These are phyloP conservation scores for Trifolium subterraneum DNA, from an alignment of 306 rosid genomes.

Conservation along the genomic window DNA sequence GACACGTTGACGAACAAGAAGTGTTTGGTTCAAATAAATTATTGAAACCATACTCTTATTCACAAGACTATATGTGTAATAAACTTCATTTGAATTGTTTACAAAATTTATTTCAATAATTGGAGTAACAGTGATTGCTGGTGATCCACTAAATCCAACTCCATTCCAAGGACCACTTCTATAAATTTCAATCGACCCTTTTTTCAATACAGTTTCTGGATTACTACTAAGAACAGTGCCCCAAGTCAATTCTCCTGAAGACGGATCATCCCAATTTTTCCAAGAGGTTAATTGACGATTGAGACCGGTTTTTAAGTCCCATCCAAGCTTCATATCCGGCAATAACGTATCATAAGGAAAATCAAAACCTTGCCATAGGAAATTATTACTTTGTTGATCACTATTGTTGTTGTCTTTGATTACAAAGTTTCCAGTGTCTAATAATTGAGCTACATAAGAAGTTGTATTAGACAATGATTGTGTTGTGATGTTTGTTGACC, in stretches of 20 bases:
- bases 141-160: constrained; percentile 29
- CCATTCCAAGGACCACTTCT: constrained; percentile 65
- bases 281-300: constrained; percentile 55
- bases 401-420: constrained; percentile 30
- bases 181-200: constrained; percentile 18
- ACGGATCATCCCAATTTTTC: constrained; percentile 57
- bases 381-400: not conserved
- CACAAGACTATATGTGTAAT: not conserved
- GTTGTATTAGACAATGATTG: constrained; percentile 3
- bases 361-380: constrained; percentile 68
- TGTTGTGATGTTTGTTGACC: constrained; percentile 36
- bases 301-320: constrained; percentile 48
- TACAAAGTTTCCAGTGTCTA: constrained; percentile 60
- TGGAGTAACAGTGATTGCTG: not conserved
- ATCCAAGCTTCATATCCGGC: constrained; percentile 48
- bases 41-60: not conserved
- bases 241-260: constrained; percentile 46
- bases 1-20: not conserved
- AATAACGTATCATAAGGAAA: constrained; percentile 60
- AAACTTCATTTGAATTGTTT: constrained; percentile 20
- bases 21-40: constrained; percentile 39
- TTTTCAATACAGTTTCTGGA: constrained; percentile 48
- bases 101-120: not conserved
- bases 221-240: constrained; percentile 15
- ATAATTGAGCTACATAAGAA: constrained; percentile 34